Percentiles rank a stretch among this genome's conserved stretches.
Conservation (phyloP, 257 asterid species). For the Solanum sparsipilum region DNA sequence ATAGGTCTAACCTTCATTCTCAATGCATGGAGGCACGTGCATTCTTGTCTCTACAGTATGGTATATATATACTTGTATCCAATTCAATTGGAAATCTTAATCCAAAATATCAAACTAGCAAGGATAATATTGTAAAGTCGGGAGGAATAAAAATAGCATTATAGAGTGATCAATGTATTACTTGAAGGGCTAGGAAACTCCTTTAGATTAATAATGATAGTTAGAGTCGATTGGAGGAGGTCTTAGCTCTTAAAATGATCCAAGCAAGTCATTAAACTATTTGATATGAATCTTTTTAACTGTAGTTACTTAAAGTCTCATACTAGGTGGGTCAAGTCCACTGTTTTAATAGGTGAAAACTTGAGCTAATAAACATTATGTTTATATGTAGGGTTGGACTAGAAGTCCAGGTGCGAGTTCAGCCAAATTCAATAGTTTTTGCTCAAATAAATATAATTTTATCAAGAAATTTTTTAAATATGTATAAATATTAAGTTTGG, state of each 20-base stretch:
- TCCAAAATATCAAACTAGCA: neutral
- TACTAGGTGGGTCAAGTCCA: neutral
- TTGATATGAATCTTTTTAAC: neutral
- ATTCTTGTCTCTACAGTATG: neutral
- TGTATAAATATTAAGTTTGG: neutral
- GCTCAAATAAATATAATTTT: neutral
- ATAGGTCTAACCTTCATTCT: neutral
- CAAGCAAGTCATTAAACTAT: neutral
- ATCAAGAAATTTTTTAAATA: rapidly evolving
- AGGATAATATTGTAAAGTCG: neutral
- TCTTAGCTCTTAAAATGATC: neutral
- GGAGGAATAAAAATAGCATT: neutral
- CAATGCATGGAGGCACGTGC: neutral
- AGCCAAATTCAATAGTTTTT: neutral
- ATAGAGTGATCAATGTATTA: neutral
- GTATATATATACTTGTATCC: neutral
- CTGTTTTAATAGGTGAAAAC: neutral
- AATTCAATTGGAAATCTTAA: neutral
- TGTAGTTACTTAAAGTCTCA: neutral
- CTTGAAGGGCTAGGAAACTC: neutral
- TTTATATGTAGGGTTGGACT: neutral
- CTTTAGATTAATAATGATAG: neutral
- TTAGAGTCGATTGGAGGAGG: neutral
- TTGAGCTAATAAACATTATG: neutral
- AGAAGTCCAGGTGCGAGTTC: rapidly evolving